Base-by-base conservation (phyloP, 2,329 filamentous ascomycete genomes). In the Xylariomycetidae sp. region DNA sequence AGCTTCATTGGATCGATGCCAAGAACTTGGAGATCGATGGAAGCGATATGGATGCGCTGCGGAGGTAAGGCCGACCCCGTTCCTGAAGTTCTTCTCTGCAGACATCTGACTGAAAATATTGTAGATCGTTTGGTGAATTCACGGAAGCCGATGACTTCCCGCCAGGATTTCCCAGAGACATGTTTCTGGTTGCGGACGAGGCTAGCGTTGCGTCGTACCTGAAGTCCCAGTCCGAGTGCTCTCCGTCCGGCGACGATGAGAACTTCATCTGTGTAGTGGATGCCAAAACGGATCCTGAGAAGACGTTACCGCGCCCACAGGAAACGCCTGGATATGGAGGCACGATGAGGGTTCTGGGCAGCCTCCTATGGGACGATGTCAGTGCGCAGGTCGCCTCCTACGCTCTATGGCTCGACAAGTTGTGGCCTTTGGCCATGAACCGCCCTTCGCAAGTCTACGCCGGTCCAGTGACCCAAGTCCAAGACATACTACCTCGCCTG, bases 351-450 rank as follows among this genome's bases (percentile, higher is more conserved):
- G 46, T 58, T 15, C 40, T 51, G 10, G 51, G 50, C 13, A 54
- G 43, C 16, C 36, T 58, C 4, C 30, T 58, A 9, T 57, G 54
- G 51, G 42, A 47, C 11, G 54, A 58, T 25, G 27, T 58, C 2
- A 53, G 44, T 23, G 46, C 51, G 1, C 27, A 45, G 28, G 25
- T 47, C 1, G 15, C 30, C 7, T 31, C 46, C 10, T 40, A 51
- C 25, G 31, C 39, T 3, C 34, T 36, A 8, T 9, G 17, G 5
- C 26, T 54, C 4, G 37, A 42, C 29, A 44, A 51, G 13, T 16
- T 53, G 23, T 58, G 51, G 51, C 52, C 50, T 11, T 33, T 56
- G 8, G 53, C 53, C 16, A 46, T 49, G 23, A 36, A 48, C 7
- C 51, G 56, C 22, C 53, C 51, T 8, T 40, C 49, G n/a, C 26